These are phyloP conservation scores for Hericium coralloides DNA, from an alignment of 768 basidiomycete genomes.

Conservation along the genomic window DNA sequence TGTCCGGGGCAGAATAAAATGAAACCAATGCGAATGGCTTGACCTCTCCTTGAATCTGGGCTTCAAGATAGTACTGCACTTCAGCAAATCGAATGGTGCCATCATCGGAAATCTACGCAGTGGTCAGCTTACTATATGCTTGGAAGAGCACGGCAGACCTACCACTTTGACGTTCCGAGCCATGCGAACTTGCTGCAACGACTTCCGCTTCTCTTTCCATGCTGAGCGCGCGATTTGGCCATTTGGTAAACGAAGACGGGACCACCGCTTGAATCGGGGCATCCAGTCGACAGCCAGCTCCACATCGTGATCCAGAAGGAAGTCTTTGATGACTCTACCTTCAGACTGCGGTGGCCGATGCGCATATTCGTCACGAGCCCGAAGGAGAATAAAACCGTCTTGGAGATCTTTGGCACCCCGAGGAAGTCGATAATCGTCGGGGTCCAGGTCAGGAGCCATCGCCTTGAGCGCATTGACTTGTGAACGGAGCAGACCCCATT, in stretches of 20 bases:
- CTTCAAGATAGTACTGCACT: neutral
- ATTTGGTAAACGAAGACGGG: slow-evolving; percentile 11
- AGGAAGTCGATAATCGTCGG: neutral
- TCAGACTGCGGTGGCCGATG: neutral
- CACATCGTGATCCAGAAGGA: neutral
- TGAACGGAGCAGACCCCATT: slow-evolving; percentile 16
- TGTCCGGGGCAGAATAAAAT: too few species aligned
- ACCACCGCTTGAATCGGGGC: slow-evolving; percentile 3
- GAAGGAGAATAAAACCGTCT: neutral
- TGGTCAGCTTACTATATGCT: too few species aligned
- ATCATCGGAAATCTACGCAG: too few species aligned
- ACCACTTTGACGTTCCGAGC: neutral
- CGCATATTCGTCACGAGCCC: neutral
- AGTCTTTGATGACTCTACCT: neutral
- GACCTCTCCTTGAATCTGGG: too few species aligned
- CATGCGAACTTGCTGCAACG: neutral
- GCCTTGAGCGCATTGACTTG: too few species aligned
- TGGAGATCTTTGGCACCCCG: neutral
- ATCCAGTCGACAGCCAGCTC: neutral
- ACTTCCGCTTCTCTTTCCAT: slow-evolving; percentile 10
- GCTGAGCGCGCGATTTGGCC: slow-evolving; percentile 11
- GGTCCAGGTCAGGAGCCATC: slow-evolving; percentile 14
- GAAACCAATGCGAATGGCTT: too few species aligned
- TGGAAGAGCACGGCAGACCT: too few species aligned
- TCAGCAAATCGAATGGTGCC: too few species aligned